Percentiles rank a stretch among this genome's conserved stretches.
Evolutionary conservation across 2,329 filamentous ascomycete genomes (phyloP).

Genomic region (Aspergillus brunneoviolaceus): DNA sequence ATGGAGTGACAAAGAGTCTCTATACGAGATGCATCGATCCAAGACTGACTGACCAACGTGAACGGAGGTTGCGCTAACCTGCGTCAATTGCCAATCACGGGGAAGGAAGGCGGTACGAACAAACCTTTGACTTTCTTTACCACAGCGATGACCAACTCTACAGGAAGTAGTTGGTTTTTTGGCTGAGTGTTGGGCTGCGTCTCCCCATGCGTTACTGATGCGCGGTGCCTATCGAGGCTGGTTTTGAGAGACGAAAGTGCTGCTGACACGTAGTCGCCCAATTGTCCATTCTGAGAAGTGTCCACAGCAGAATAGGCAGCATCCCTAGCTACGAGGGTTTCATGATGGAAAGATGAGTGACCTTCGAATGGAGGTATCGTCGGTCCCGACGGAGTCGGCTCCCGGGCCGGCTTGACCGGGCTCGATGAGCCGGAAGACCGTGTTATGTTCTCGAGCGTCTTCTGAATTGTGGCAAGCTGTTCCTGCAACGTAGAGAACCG

Average conservation of each 20-base stretch:
- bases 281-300: conserved; percentile 7
- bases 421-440: conserved; percentile 1
- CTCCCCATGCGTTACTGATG: not conserved
- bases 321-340: conserved; percentile 24
- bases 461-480: conserved; percentile 20
- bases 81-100: not conserved
- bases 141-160: conserved; percentile 21
- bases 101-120: not conserved
- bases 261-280: conserved; percentile 23
- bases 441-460: conserved; percentile 18
- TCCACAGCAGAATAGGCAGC: conserved; percentile 23
- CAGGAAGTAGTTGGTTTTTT: conserved; percentile 17
- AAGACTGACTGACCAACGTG: conserved; percentile 27
- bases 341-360: conserved; percentile 26
- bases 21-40: conserved; percentile 21
- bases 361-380: conserved; percentile 25
- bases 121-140: conserved; percentile 24
- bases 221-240: conserved; percentile 18
- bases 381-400: conserved; percentile 16
- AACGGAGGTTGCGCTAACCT: conserved; percentile 25
- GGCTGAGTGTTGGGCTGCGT: not conserved
- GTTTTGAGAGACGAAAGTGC: conserved; percentile 19
- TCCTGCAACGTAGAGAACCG: conserved; percentile 20
- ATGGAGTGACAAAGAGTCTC: conserved; percentile 24
- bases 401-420: conserved; percentile 5